Base-by-base conservation (phyloP, 78 protist genomes). In the Trichosphaerium sp. region DNA sequence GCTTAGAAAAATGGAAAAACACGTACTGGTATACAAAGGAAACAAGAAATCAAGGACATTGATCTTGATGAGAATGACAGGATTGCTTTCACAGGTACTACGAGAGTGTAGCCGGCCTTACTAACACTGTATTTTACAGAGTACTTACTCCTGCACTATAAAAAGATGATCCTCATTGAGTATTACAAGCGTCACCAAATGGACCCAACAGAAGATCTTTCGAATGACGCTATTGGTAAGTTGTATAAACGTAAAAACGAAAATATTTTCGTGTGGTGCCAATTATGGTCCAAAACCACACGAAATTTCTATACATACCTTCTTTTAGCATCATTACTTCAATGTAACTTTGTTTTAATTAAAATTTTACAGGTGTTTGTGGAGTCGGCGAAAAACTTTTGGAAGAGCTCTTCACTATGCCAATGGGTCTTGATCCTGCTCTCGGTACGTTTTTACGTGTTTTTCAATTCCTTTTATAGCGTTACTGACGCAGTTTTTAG, bases 131-230 rank as follows among this genome's bases (percentile, higher is more conserved):
- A 47, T 12, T n/a, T 60, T 28, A 34, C 40, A 11, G 65, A 60
- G 65, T 60, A 60, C 31, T 47, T 60, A 10, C 65, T 60, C 55
- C 44, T 60, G 37, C 65, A 60, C 65, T 60, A 60, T 47, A 60
- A 60, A 47, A 47, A 41, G 44, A 60, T 60, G 65, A 60, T 60
- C 44, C 31, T 60, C 43, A 15, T 41, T 21, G 32, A 14, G 11
- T 60, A 60, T 47, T 60, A n/a, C 65, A 60, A 60, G 32, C 65
- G 65, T n/a, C 37, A 7, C 23, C 55, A 15, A 28, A 15, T 18
- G 21, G 7, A 15, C 8, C 12, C 18, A 8, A 14, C 11, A 12
- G 11, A 60, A 28, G 65, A 60, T 12, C 65, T 60, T 10, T 60
- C 65, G 55, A 10, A 14, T 47, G 65, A 15, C 47, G 65, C 43